Evolutionary conservation across 768 basidiomycete species (phyloP), one percentile per base, ranked within the genome.

Genomic region (Podaxis sp.): DNA sequence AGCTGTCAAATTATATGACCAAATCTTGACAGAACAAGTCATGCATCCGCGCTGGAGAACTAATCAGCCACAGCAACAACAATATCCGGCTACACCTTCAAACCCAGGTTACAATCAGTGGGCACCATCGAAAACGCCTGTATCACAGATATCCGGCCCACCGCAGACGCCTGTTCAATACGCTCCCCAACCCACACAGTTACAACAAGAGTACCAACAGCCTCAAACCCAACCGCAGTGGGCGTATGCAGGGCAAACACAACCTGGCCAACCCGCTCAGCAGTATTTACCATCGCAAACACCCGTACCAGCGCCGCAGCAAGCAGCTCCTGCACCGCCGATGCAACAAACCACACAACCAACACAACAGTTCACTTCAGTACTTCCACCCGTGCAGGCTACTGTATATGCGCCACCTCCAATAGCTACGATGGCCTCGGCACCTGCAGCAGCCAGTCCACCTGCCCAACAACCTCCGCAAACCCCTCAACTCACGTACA

Each of bases 1-100:
- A 72, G 95, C 93, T 0, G 94, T 98, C 51, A 90, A 91, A 71
- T 77, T 97, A 3, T 99, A 98, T 71, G 96, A 98, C 67, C 85
- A 89, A 59, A 79, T 97, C 22, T 78, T 96, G 48, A 95, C 95
- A 26, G 84, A 92, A 66, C 92, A 96, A 71, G 80, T 95, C 11
- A 81, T 88, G 2, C 87, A 85, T 46, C 90, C 90, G 1, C 79
- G 84, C 44, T 91, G 90, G 87, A 78, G 85, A 53, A 71, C 78
- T 38, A 68, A 77, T 42, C 76, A 69, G n/a, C 65, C 72, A 59
- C 61, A 40, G 36, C 60, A 61, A 24, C 61, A 62, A 55, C 60
- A 61, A 56, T 55, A 62, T 19, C 61, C 55, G 39, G 1, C 24
- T 8, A 70, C 68, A 58, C 57, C 70, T 24, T 67, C 69, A 24